These are phyloP conservation scores for Rhododendron kiyosumense DNA, from an alignment of 148 eudicot species.

Conservation along the genomic window DNA sequence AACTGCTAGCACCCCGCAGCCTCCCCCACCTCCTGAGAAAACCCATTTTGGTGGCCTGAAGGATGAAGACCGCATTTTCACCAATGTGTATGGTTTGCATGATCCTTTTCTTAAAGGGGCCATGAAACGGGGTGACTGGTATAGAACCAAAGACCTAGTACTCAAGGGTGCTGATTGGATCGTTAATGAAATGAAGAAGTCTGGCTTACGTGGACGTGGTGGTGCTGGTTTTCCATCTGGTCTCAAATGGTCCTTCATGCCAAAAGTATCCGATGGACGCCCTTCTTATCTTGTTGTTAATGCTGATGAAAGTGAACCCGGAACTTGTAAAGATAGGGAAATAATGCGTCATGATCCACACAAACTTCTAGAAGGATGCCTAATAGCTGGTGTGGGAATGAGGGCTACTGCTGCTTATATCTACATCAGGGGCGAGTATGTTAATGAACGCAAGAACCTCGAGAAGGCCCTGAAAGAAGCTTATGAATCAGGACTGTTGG, in stretches of 20 bases:
- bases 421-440: constrained; percentile 90
- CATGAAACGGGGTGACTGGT: constrained; percentile 94
- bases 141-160: constrained; percentile 88
- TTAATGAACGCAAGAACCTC: constrained; percentile 72
- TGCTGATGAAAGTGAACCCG: constrained; percentile 99
- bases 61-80: constrained; percentile 96
- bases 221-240: constrained; percentile 99
- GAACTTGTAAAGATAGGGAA: constrained; percentile 94
- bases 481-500: constrained; percentile 68
- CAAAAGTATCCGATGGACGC: constrained; percentile 83
- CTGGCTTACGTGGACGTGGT: constrained; percentile 97
- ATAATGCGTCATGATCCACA: constrained; percentile 97
- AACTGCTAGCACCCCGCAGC: constrained; percentile 63
- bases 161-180: constrained; percentile 91
- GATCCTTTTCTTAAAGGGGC: constrained; percentile 98
- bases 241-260: constrained; percentile 97
- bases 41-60: constrained; percentile 94
- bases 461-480: constrained; percentile 86
- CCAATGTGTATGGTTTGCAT: constrained; percentile 77
- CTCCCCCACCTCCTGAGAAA: constrained; percentile 96
- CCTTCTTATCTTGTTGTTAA: constrained; percentile 94
- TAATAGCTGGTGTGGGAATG: constrained; percentile 93
- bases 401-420: constrained; percentile 90
- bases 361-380: constrained; percentile 81
- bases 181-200: constrained; percentile 85